These are phyloP conservation scores for Huiozyma sinensis DNA, from an alignment of 805 yeast genomes.

Conservation along the genomic window DNA sequence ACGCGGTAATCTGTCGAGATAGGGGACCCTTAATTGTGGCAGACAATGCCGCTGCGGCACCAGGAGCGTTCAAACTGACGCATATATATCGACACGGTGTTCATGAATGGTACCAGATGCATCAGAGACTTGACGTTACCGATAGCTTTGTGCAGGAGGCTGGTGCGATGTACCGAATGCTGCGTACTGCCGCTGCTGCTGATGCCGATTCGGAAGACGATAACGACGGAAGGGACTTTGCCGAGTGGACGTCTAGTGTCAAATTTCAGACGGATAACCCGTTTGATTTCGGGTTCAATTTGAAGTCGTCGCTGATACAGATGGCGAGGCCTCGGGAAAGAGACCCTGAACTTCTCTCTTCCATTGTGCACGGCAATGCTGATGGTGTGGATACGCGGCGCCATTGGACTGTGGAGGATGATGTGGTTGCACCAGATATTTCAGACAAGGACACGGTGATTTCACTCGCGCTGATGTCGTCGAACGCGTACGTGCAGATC, in stretches of 20 bases:
- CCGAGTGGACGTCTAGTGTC: constrained; percentile 13
- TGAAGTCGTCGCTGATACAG: constrained; percentile 7
- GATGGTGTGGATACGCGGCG: constrained; percentile 42
- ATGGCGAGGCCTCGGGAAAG: constrained; percentile 35
- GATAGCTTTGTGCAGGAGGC: no score
- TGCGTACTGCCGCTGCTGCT: neutral
- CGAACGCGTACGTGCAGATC: constrained; percentile 77
- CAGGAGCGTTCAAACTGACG: constrained; percentile 9
- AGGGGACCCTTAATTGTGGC: no score
- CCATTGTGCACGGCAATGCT: constrained; percentile 27
- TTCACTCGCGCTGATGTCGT: constrained; percentile 71
- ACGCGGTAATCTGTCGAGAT: no score
- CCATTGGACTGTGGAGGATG: constrained; percentile 2
- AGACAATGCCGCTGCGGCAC: no score
- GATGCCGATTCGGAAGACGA: neutral
- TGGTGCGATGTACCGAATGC: no score
- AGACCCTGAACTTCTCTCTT: constrained; percentile 6
- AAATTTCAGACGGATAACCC: constrained; percentile 18
- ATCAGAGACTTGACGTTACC: constrained; percentile 16
- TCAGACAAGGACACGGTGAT: constrained; percentile 64
- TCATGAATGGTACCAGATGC: constrained; percentile 6
- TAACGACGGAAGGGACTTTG: constrained; percentile 4
- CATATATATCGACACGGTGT: constrained; percentile 20
- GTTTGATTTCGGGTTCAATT: constrained; percentile 12
- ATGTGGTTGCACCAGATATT: constrained; percentile 58